phyloP scores from a whole-genome alignment of 1,139 yeast genomes.

The Geotrichum histeridarum region DNA sequence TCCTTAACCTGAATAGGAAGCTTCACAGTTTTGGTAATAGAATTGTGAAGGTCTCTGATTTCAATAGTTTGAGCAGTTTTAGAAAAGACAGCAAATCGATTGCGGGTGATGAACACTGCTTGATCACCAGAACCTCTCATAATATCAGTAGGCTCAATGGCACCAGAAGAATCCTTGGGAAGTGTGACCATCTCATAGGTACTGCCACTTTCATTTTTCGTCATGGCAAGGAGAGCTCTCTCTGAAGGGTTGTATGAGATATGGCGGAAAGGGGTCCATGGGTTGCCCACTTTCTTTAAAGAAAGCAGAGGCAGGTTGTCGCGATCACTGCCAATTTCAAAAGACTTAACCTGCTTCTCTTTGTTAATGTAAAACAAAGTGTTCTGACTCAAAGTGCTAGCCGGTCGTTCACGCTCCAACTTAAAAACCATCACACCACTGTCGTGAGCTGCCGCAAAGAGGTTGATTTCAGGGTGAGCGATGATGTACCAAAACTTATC shows the following conservation, averaged over 20 bases:
- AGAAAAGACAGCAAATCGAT: slow-evolving; percentile 80
- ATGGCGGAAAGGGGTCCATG: slow-evolving; percentile 81
- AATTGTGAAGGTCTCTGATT: slow-evolving; percentile 76
- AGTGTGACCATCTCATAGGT: slow-evolving; percentile 70
- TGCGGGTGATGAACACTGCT: slow-evolving; percentile 89
- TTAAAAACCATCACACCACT: slow-evolving; percentile 99
- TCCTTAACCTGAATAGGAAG: slow-evolving; percentile 69
- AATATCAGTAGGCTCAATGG: slow-evolving; percentile 78
- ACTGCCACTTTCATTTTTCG: slow-evolving; percentile 59
- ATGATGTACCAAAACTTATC: slow-evolving; percentile 94
- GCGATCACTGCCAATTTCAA: slow-evolving; percentile 53
- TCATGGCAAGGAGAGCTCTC: slow-evolving; percentile 75
- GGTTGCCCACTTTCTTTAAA: slow-evolving; percentile 74
- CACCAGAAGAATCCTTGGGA: slow-evolving; percentile 88
- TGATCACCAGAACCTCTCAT: slow-evolving; percentile 76
- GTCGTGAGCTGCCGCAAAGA: slow-evolving; percentile 96
- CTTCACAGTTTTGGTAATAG: slow-evolving; percentile 73
- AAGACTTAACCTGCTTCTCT: slow-evolving; percentile 81
- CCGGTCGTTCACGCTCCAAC: slow-evolving; percentile 96
- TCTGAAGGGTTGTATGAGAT: slow-evolving; percentile 91
- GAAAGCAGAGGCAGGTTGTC: slow-evolving; percentile 76
- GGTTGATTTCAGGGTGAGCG: slow-evolving; percentile 81
- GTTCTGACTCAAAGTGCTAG: slow-evolving; percentile 66
- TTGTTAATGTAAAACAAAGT: slow-evolving; percentile 69
- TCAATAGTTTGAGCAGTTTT: slow-evolving; percentile 62